Evolutionary conservation across 164 flowering plant species (phyloP).

Genomic region (Vitis labrusca): DNA sequence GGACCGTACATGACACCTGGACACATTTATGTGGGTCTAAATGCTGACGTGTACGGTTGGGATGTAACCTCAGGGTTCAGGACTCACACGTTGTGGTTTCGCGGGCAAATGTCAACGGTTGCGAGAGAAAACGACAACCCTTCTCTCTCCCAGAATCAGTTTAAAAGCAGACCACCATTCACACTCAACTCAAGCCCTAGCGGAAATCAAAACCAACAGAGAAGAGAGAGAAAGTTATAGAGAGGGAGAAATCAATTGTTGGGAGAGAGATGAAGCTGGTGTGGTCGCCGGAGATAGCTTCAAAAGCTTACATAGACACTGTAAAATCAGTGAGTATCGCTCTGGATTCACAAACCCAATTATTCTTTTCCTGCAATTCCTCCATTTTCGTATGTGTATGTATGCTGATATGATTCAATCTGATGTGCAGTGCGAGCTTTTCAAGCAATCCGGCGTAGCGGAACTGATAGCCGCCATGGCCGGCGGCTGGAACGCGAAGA

Average conservation of each 20-base stretch:
- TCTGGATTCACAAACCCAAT: neutral
- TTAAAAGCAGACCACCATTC: neutral
- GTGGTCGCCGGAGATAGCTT: conserved; percentile 47
- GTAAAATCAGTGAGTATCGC: conserved; percentile 31
- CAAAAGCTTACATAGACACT: conserved; percentile 41
- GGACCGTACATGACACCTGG: too few species aligned
- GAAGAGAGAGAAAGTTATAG: neutral
- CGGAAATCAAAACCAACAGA: too few species aligned
- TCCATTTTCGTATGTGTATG: too few species aligned
- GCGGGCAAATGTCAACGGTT: too few species aligned
- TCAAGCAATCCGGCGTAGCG: conserved; percentile 35
- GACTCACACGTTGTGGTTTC: too few species aligned
- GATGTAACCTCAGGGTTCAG: too few species aligned
- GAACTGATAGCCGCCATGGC: conserved; percentile 52
- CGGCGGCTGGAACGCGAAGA: conserved; percentile 44
- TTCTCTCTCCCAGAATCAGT: neutral
- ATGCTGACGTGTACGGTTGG: too few species aligned
- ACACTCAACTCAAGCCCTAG: too few species aligned
- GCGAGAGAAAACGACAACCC: too few species aligned
- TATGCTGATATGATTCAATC: neutral
- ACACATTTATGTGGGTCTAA: too few species aligned
- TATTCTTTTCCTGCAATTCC: neutral
- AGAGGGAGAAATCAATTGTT: too few species aligned
- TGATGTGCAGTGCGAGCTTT: conserved; percentile 32
- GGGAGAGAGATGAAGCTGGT: conserved; percentile 35